Percentiles rank a stretch among this genome's conserved stretches.
Evolutionary conservation across 805 yeast genomes (phyloP).

Genomic region (Zygoascus tannicola): DNA sequence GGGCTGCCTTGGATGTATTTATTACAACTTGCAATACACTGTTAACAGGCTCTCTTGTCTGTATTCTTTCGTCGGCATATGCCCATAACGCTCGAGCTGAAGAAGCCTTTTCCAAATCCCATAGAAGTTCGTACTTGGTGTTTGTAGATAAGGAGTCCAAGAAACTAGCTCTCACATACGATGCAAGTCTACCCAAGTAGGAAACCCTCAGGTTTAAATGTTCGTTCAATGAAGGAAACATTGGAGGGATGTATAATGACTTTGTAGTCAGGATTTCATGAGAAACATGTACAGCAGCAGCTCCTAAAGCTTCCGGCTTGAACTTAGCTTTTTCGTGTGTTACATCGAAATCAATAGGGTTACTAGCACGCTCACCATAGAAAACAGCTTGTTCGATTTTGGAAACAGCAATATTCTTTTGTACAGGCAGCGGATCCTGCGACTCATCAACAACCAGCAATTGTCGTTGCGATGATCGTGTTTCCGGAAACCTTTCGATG

Average conservation of each 20-base stretch:
- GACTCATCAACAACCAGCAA: background rate
- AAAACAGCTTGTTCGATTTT: constrained; percentile 81
- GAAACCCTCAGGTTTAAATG: constrained; percentile 43
- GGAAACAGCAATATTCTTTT: constrained; percentile 44
- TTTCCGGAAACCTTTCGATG: constrained; percentile 39
- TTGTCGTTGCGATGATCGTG: constrained; percentile 8
- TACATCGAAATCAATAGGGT: constrained; percentile 39
- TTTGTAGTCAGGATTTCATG: constrained; percentile 48
- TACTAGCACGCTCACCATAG: constrained; percentile 30
- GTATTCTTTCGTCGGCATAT: constrained; percentile 11
- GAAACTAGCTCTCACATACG: constrained; percentile 40
- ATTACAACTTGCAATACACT: constrained; percentile 12
- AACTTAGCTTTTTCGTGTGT: constrained; percentile 36
- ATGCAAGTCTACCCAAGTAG: constrained; percentile 37
- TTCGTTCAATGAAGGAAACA: constrained; percentile 40
- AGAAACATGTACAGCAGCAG: constrained; percentile 43
- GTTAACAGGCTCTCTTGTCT: background rate
- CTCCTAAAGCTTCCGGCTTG: constrained; percentile 37
- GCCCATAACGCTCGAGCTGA: constrained; percentile 42
- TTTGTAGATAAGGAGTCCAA: constrained; percentile 27
- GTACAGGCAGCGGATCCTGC: background rate
- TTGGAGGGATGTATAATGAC: constrained; percentile 48
- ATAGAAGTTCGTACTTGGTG: constrained; percentile 33
- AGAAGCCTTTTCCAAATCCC: constrained; percentile 36
- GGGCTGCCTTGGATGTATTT: background rate